These are phyloP conservation scores for Fraxinus xanthoxyloides DNA, from an alignment of 305 asterid genomes.

Conservation along the genomic window DNA sequence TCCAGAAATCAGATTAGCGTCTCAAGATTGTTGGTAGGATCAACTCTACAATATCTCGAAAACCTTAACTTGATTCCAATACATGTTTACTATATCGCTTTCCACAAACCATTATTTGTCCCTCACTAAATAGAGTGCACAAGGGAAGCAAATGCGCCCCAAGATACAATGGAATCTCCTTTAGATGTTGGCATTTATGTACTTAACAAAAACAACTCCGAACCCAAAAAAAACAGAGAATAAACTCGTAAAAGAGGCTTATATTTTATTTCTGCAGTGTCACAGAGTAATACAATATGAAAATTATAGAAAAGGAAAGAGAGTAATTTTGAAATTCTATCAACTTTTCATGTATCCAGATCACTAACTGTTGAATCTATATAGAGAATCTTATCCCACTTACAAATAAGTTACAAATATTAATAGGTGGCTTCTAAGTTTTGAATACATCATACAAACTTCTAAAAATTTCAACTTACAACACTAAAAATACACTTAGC, in stretches of 20 bases:
- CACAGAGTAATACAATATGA: background rate
- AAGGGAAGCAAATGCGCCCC: background rate
- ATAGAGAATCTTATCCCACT: background rate
- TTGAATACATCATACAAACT: background rate
- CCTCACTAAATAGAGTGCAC: background rate
- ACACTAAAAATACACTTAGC: background rate
- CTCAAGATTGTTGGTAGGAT: background rate
- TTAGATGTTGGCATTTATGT: background rate
- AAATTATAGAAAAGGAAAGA: background rate
- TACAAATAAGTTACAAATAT: background rate
- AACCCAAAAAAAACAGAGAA: background rate
- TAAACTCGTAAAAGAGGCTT: background rate
- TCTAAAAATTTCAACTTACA: background rate
- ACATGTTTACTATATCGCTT: background rate
- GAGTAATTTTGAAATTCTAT: background rate
- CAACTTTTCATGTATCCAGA: background rate
- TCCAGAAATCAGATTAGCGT: background rate
- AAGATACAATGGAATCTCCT: background rate
- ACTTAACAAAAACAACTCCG: background rate
- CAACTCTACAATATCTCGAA: background rate
- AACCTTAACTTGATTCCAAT: background rate
- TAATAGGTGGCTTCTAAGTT: background rate
- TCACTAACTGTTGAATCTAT: background rate
- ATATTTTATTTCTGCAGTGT: background rate
- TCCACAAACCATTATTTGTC: background rate